Evolutionary conservation across 768 basidiomycete species (phyloP), one percentile per base, ranked within the genome.

Genomic region (Pleurotus tuber-regium): DNA sequence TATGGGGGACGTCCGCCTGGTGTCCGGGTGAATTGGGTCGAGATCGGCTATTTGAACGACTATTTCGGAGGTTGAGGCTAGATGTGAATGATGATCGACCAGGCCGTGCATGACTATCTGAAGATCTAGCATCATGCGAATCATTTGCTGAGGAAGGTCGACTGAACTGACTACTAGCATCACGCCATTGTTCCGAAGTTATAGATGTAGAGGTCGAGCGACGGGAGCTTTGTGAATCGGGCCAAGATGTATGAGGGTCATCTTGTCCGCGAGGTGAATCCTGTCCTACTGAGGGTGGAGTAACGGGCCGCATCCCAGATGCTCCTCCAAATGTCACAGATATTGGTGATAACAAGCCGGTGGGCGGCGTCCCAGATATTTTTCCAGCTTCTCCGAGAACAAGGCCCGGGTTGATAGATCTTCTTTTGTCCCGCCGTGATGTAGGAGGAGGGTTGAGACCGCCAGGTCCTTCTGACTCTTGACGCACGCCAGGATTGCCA

Each of bases 1-100:
- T 73, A 43, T 78, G 82, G 51, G 87, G 89, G 8, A 89, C 87
- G 61, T 90, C 87, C 0, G 78, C 80, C 29, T 69, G 75, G 59
- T 84, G 81, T 2, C 79, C 74, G 4, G 87, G 86, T 0, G 85
- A 86, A 2, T 74, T 70, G 11, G 85, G 80, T 50, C 71, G 73
- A 19, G 76, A 73, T 50, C 70, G 61, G 52, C 66, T 60, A 39
- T 60, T 64, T n/a, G 72, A 67, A 19, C 60, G 57, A 38, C 56
- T 61, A 28, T 63, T 59, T n/a, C 71, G 61, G 38, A 59, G 38
- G 54, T 65, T 57, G 53, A 58, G 57, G 59, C 54, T 70, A 51
- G 67, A 70, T 54, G 53, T 63, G 57, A 55, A 63, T 53, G 68
- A 66, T 52, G 64, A 57, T 30, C 69, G 58, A 54, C 30, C 31